phyloP scores from a whole-genome alignment of 2,329 filamentous ascomycete genomes.

The Leptodontidium sp. region DNA sequence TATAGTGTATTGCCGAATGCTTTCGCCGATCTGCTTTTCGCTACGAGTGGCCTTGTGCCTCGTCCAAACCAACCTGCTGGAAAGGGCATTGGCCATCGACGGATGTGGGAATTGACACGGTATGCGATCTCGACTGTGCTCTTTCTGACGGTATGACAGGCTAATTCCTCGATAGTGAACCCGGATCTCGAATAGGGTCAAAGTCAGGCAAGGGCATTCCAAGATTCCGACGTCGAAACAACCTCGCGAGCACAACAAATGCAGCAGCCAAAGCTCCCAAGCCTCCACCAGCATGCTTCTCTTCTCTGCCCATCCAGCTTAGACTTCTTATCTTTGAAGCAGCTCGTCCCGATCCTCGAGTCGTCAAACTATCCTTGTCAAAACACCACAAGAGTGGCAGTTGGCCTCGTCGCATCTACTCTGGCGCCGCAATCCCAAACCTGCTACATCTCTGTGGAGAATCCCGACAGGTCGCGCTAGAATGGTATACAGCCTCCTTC shows the following conservation, averaged over 20 bases:
- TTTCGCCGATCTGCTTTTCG: no score
- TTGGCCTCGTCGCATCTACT: neutral
- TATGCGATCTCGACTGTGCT: neutral
- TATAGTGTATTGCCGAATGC: no score
- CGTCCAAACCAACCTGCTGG: no score
- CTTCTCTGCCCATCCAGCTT: neutral
- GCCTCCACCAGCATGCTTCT: conserved; percentile 9
- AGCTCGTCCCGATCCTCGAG: conserved; percentile 16
- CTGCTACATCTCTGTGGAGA: conserved; percentile 16
- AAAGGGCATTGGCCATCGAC: no score
- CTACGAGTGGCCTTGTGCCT: no score
- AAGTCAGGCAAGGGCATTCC: neutral
- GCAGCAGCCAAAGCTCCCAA: neutral
- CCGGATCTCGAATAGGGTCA: neutral
- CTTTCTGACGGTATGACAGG: neutral
- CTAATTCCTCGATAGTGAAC: neutral
- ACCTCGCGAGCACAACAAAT: no score
- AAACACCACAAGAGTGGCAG: neutral
- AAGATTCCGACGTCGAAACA: no score
- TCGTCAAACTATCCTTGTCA: conserved; percentile 14
- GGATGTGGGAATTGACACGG: no score
- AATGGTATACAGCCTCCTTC: conserved; percentile 12
- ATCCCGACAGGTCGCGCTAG: conserved; percentile 17
- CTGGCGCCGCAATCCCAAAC: conserved; percentile 7
- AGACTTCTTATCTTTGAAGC: conserved; percentile 1